phyloP scores from a whole-genome alignment of 148 eudicot genomes.

The Amaranthus cruentus region DNA sequence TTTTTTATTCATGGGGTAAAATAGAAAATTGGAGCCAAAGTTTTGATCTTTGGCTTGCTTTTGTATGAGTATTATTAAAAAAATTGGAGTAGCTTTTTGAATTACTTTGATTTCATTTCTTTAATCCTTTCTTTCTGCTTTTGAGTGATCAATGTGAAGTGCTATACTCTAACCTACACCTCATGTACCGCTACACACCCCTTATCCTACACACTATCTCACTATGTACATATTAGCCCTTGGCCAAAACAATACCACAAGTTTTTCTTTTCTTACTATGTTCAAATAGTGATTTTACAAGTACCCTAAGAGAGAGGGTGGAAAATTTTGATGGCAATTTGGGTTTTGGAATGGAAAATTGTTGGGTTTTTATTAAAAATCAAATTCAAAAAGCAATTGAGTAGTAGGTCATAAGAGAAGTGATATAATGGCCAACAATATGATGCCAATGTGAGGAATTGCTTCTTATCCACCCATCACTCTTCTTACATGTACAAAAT shows the following conservation, averaged over 20 bases:
- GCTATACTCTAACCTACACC: slow-evolving; percentile 28
- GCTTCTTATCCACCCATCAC: slow-evolving; percentile 56
- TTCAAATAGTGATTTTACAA: slow-evolving; percentile 13
- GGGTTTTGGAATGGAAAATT: slow-evolving; percentile 19
- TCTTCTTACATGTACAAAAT: slow-evolving; percentile 29
- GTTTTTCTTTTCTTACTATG: slow-evolving; percentile 5
- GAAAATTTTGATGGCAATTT: slow-evolving; percentile 1
- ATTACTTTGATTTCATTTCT: slow-evolving; percentile 13
- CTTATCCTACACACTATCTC: slow-evolving; percentile 32
- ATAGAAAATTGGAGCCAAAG: slow-evolving; percentile 25
- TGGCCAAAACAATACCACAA: slow-evolving; percentile 6
- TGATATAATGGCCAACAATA: slow-evolving; percentile 66
- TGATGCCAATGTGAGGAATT: slow-evolving; percentile 42
- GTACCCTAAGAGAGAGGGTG: slow-evolving; percentile 1
- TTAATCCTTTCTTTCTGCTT: slow-evolving; percentile 4
- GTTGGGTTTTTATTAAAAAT: slow-evolving; percentile 21
- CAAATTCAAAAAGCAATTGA: slow-evolving; percentile 30
- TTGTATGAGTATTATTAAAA: slow-evolving; percentile 7
- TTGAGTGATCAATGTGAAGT: slow-evolving; percentile 28
- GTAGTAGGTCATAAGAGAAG: slow-evolving; percentile 33
- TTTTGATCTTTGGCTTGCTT: slow-evolving; percentile 27
- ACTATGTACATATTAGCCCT: slow-evolving; percentile 11
- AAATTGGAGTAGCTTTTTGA: slow-evolving; percentile 24
- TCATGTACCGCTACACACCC: slow-evolving; percentile 18
- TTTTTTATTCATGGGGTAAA: neutral